Base-by-base conservation (phyloP, 441 rosid genomes). In the Eruca vesicaria region DNA sequence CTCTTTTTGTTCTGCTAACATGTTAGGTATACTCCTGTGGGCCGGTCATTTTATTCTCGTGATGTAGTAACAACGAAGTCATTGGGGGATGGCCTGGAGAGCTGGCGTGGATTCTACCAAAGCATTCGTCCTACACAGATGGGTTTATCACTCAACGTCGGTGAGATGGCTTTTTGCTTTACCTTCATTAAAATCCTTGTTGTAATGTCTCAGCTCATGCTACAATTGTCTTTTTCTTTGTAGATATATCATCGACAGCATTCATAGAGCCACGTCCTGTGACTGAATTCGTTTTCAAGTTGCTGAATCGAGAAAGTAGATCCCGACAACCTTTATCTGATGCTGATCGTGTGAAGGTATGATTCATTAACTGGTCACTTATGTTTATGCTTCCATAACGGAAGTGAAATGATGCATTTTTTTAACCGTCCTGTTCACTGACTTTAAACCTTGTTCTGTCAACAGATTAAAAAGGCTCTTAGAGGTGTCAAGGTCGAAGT, bases 71-170 rank as follows among this genome's bases (percentile, higher is more conserved):
- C 87, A 79, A 95, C 90, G 80, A 93, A 89, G 52, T 72, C 94
- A 12, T 79, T 95, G 79, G 99, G 98, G 3, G 97, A 93, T 80
- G 99, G 99, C 48, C 76, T 95, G 73, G 99, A 95, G 83, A 91
- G 98, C 74, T 95, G 99, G 98, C 93, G 98, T 69, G 99, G 99
- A 57, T 95, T 95, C 75, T 95, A 95, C 75, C 99, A 95, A 72
- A 95, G 99, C 77, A 92, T 95, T 73, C 98, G 99, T 33, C 99
- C 99, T 7, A 95, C 99, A 12, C 99, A 95, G 82, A 95, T 87
- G 96, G 98, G 99, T 3, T 79, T 95, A 14, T 95, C 99, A 0
- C 82, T 95, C 19, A 95, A 95, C 74, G 92, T 95, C 57, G 99
- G 99, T 92, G 79, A 2, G 3, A 10, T 59, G 12, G 20, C 23